These are phyloP conservation scores for Sphagnum magellanicum DNA, from an alignment of 228 moss, liverwort and hornwort genomes.

Conservation along the genomic window DNA sequence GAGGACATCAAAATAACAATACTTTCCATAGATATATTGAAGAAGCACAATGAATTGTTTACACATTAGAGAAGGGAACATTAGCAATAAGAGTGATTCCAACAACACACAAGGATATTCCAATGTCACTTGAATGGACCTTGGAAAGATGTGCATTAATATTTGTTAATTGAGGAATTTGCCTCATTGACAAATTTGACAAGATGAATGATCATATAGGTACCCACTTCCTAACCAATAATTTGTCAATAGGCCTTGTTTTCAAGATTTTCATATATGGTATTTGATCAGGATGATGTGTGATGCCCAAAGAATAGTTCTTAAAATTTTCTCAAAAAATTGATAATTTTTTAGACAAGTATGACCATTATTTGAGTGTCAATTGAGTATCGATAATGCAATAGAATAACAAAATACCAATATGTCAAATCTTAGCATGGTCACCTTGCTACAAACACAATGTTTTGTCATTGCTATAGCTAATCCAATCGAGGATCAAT, in stretches of 20 bases:
- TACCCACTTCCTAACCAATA: conserved; percentile 10
- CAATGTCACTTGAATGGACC: conserved; percentile 95
- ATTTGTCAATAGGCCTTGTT: too few species aligned
- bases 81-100: conserved; percentile 94
- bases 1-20: conserved; percentile 89
- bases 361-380: conserved; percentile 10
- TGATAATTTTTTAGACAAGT: not conserved
- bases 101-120: conserved; percentile 85
- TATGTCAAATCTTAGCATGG: conserved; percentile 92
- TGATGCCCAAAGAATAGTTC: too few species aligned
- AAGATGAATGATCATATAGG: conserved; percentile 99
- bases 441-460: conserved; percentile 90
- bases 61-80: conserved; percentile 94
- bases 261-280: too few species aligned
- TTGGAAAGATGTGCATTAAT: conserved; percentile 93
- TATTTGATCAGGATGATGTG: too few species aligned
- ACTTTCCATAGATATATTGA: conserved; percentile 63
- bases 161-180: conserved; percentile 88
- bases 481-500: conserved; percentile 93
- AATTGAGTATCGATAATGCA: conserved; percentile 96
- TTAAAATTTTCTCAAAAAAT: not conserved
- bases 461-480: conserved; percentile 95
- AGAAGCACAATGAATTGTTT: conserved; percentile 87
- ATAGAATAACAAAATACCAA: conserved; percentile 99
- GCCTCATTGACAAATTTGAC: conserved; percentile 96